Base-by-base conservation (phyloP, 108 stramenopile genomes). In the Schizochytrium sp. region DNA sequence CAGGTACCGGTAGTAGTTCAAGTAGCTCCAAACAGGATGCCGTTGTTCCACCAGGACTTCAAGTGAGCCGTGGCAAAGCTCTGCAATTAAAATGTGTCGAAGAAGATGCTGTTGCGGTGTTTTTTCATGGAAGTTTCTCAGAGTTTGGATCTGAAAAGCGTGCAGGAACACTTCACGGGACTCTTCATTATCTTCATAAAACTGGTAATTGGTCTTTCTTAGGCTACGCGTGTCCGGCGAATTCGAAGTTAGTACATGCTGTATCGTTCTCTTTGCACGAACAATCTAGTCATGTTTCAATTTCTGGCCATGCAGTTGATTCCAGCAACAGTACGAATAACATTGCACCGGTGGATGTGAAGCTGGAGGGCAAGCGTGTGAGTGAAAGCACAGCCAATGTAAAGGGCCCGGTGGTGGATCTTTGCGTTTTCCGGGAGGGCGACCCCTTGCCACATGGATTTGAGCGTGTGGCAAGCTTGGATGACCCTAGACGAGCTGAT, bases 341-440 rank as follows among this genome's bases (percentile, higher is more conserved):
- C 42, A 15, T 15, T 1, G 64, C 64, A 8, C 42, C 64, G 12
- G 64, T 38, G 8, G 42, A 69, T 38, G 28, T 69, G 8, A 7
- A 7, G 19, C 19, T 69, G 0, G 64, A 69, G 12, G 64, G 64
- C 12, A 69, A 69, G 64, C 64, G 64, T 44, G 64, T 69, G 64
- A 69, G 64, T 38, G 12, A 12, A 15, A 69, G 42, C 42, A 0
- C 64, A 10, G 42, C 10, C 19, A 44, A 44, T 44, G 64, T 44
- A 44, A 38, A 69, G 28, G 76, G 76, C 47, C 76, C 76, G 8
- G 55, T 83, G 49, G 76, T 55, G 76, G 76, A 83, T 40, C 5
- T 83, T 46, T 83, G 76, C 53, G 76, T 83, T 50, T 53, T 83
- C 15, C 47, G 53, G 5, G 28, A 83, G 5, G 76, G 76, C 15